A percentile compares a stretch with the other conserved stretches of the same genome.
These are phyloP conservation scores for Aureobasidium mangrovei DNA, from an alignment of 2,329 filamentous ascomycete species.

Conservation along the genomic window DNA sequence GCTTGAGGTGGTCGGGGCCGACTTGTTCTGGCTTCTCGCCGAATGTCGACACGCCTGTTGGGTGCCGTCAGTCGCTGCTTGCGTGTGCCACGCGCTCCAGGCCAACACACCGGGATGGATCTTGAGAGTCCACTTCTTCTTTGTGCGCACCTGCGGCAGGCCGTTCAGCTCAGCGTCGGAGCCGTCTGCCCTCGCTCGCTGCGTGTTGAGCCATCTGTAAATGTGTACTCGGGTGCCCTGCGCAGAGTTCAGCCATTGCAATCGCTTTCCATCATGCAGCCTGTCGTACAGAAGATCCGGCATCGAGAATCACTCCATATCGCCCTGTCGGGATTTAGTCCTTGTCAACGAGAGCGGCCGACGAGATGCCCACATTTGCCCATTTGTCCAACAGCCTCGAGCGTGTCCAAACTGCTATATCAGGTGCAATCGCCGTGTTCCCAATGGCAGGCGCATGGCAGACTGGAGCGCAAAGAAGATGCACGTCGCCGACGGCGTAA, in stretches of 20 bases:
- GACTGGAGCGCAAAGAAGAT: too few species aligned
- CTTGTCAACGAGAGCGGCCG: not conserved
- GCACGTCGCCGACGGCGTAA: too few species aligned
- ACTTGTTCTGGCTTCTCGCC: constrained; percentile 66
- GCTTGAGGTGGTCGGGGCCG: constrained; percentile 70
- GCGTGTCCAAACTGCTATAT: too few species aligned
- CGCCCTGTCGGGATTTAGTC: constrained; percentile 20
- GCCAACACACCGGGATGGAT: constrained; percentile 63
- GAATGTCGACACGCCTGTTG: constrained; percentile 70
- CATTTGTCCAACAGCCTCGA: too few species aligned
- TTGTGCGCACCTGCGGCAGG: constrained; percentile 72
- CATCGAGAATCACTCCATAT: constrained; percentile 95
- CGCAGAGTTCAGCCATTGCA: constrained; percentile 18
- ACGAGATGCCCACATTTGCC: too few species aligned
- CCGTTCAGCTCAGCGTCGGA: constrained; percentile 52
- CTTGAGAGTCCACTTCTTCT: constrained; percentile 86
- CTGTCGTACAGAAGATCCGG: constrained; percentile 69
- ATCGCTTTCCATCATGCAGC: not conserved
- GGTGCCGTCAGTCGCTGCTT: not conserved
- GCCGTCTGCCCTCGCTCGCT: constrained; percentile 55
- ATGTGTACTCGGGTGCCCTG: constrained; percentile 84
- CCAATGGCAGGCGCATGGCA: too few species aligned
- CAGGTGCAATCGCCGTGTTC: too few species aligned
- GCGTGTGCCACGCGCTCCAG: not conserved
- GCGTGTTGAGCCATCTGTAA: constrained; percentile 82